Base-by-base conservation (phyloP, 1,284 basidiomycete genomes). In the Phylloporus sp. region DNA sequence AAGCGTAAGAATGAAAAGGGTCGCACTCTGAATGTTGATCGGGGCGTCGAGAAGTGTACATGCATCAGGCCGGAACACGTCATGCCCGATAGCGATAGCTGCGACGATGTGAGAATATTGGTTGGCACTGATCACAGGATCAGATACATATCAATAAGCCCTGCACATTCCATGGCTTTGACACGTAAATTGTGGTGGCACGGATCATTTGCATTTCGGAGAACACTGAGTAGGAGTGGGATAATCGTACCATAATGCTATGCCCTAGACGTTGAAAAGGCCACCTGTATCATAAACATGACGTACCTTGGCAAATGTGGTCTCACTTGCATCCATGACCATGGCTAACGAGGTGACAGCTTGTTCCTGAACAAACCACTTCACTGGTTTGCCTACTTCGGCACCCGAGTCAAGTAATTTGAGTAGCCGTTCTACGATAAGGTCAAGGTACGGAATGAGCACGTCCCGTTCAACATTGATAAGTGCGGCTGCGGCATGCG, bases 151-250 rank as follows among this genome's bases (percentile, higher is more conserved):
- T 92, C 92, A 64, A 94, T 90, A 14, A 95, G 81, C 3, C 92
- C 91, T 1, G 92, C 93, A 76, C 94, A 96, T 74, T 95, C 94
- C 91, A 96, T 94, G 5, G 92, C 91, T 73, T 94, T 92, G 52
- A 90, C 88, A 29, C 91, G 83, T 60, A 95, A 75, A 72, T 89
- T 91, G 45, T 86, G 83, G 76, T 92, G 90, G 66, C 90, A 89
- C 4, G 85, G 77, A 2, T 87, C 86, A 59, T 88, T 87, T n/a
- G 90, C 91, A 63, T 92, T 91, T 52, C 86, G 81, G 61, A 94
- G 82, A 0, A 94, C 90, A 68, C 89, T 90, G 70, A 94, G 76
- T 25, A 94, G 77, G 11, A 94, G 81, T 0, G 92, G 92, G 91
- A 94, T 94, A 68, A 94, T 92, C 7, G 86, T 84, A 19, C 85